Evolutionary conservation across 202 grass and related monocot species (phyloP).

Genomic region (Hordeum pubiflorum): DNA sequence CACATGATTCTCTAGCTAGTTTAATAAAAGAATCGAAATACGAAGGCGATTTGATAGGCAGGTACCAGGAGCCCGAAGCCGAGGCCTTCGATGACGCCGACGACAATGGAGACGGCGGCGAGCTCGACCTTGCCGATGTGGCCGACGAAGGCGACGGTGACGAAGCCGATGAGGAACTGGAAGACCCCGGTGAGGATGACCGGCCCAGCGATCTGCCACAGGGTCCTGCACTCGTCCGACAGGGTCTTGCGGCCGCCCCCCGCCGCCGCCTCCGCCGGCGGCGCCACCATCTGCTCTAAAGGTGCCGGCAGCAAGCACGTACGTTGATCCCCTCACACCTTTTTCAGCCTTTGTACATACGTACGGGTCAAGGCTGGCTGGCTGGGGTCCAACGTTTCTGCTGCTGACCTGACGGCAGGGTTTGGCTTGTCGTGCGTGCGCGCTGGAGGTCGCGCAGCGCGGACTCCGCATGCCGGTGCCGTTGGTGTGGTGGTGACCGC

Average conservation of each 20-base stretch:
- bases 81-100: conserved; percentile 51
- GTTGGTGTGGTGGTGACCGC: background rate
- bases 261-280: background rate
- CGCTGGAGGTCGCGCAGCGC: background rate
- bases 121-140: conserved; percentile 51
- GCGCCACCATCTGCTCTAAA: conserved; percentile 18
- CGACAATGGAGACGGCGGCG: conserved; percentile 51
- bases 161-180: conserved; percentile 42
- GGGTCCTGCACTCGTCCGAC: conserved; percentile 33
- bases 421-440: background rate
- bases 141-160: conserved; percentile 54
- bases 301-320: background rate
- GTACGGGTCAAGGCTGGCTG: background rate
- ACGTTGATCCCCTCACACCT: background rate
- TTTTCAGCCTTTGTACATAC: too few relatives aligned
- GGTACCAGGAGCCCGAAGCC: conserved; percentile 47
- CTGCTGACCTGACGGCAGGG: background rate
- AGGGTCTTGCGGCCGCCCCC: conserved; percentile 4
- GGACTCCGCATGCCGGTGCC: background rate
- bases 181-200: conserved; percentile 39
- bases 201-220: conserved; percentile 48
- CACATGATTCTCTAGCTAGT: too few relatives aligned
- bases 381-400: conserved; percentile 25
- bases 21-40: background rate
- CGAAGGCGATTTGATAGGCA: background rate